Evolutionary conservation across 306 rosid species (phyloP).

Genomic region (Luffa aegyptiaca): DNA sequence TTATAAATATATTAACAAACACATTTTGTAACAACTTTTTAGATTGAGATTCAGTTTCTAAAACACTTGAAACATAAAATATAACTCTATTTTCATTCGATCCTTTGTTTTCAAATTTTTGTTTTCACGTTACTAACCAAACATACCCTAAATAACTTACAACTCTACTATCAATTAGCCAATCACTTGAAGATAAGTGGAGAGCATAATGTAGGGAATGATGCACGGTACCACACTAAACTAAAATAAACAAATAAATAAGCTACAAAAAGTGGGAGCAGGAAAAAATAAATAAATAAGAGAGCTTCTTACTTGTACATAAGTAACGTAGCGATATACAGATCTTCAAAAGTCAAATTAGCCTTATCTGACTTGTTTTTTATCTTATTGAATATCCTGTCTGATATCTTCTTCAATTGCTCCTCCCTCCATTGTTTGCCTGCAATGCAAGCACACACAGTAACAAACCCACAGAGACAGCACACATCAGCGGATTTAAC

Average conservation of each 20-base stretch:
- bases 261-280: background rate
- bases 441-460: slow-evolving; percentile 29
- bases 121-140: too few relatives aligned
- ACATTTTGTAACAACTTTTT: too few relatives aligned
- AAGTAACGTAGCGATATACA: slow-evolving; percentile 75
- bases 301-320: slow-evolving; percentile 63
- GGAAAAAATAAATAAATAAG: background rate
- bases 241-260: background rate
- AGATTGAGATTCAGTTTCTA: too few relatives aligned
- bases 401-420: slow-evolving; percentile 51
- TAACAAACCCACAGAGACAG: background rate
- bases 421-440: slow-evolving; percentile 57
- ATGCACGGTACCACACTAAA: background rate
- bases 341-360: slow-evolving; percentile 53
- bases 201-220: background rate
- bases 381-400: slow-evolving; percentile 38
- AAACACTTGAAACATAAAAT: too few relatives aligned
- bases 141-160: too few relatives aligned
- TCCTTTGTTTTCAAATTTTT: too few relatives aligned
- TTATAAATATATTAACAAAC: too few relatives aligned
- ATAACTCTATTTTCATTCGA: too few relatives aligned
- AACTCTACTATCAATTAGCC: too few relatives aligned
- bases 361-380: slow-evolving; percentile 20
- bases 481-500: background rate
- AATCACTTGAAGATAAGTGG: too few relatives aligned